Evolutionary conservation across 768 basidiomycete species (phyloP), one percentile per base, ranked within the genome.

Genomic region (Collybia nuda): DNA sequence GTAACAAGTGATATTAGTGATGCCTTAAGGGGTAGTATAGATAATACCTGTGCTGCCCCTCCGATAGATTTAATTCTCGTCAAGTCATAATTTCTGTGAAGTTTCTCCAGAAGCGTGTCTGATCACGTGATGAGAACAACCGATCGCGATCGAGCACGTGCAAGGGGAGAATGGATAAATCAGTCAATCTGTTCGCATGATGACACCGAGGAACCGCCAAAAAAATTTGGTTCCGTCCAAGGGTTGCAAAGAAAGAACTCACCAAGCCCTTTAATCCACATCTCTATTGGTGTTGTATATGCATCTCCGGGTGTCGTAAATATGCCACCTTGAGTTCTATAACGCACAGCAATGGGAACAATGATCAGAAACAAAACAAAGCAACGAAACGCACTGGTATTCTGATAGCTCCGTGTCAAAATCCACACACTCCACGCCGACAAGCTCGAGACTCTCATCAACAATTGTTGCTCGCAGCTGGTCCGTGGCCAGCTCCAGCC

Each of bases 261-360:
- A 90, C 91, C 91, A 44, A 93, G 79, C 14, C 78, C 87, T 65
- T 89, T 90, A 48, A 91, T 83, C 90, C 90, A 93, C 88, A 93
- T 90, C 61, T 93, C 90, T 40, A 93, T 79, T 1, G 91, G 90
- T 6, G 90, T 91, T 35, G 88, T 92, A 63, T 88, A 91, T 19
- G 88, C 89, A 67, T 93, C 90, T 24, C 88, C 89, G 3, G 88
- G 86, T 0, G 88, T 89, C 39, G 88, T 91, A 67, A 91, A 91
- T 51, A 93, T 88, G 5, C 91, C 91, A 41, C 88, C 88, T 53
- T 88, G 86, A 1, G 90, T 93, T 65, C 91, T 93, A 63, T 38
- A 60, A 48, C 40, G 55, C 42, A 32, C 43, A 52, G 48, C 24
- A 57, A 47, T 23, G 46, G 24, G 26, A 28, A 35, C 42, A 42